Evolutionary conservation across 129 eudicot genomes (phyloP).

Genomic region (Flaveria bidentis): DNA sequence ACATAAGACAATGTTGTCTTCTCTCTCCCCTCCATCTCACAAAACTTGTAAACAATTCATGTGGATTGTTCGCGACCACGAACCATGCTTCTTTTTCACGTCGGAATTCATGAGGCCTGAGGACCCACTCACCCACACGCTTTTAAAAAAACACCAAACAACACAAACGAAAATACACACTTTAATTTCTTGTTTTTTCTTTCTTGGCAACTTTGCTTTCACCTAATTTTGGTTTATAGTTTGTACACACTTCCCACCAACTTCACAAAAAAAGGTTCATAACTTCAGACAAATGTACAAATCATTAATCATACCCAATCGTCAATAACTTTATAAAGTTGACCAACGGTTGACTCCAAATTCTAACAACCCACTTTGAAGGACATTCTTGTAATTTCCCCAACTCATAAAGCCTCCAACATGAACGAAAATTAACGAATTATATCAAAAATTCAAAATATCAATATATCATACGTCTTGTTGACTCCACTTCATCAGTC

Average conservation of each 20-base stretch:
- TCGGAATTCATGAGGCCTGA: too few relatives aligned
- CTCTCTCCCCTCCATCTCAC: too few relatives aligned
- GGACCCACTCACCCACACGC: too few relatives aligned
- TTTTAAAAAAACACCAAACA: background rate
- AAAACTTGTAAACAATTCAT: too few relatives aligned
- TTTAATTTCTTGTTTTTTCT: background rate
- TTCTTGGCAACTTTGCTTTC: background rate
- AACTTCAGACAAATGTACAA: too few relatives aligned
- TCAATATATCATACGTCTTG: background rate
- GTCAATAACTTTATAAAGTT: background rate
- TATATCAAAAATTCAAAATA: too few relatives aligned
- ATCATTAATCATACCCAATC: background rate
- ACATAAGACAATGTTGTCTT: too few relatives aligned
- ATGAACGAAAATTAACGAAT: background rate
- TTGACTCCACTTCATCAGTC: background rate
- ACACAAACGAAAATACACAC: background rate
- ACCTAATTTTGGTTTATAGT: background rate
- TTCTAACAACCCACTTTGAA: background rate
- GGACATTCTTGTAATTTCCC: background rate
- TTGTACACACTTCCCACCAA: background rate
- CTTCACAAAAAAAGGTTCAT: background rate
- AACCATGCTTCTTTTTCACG: too few relatives aligned
- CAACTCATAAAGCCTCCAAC: background rate
- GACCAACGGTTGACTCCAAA: background rate
- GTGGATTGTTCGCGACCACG: too few relatives aligned